Evolutionary conservation across 1,139 yeast species (phyloP).

Genomic region (Yamadazyma trypodendri): DNA sequence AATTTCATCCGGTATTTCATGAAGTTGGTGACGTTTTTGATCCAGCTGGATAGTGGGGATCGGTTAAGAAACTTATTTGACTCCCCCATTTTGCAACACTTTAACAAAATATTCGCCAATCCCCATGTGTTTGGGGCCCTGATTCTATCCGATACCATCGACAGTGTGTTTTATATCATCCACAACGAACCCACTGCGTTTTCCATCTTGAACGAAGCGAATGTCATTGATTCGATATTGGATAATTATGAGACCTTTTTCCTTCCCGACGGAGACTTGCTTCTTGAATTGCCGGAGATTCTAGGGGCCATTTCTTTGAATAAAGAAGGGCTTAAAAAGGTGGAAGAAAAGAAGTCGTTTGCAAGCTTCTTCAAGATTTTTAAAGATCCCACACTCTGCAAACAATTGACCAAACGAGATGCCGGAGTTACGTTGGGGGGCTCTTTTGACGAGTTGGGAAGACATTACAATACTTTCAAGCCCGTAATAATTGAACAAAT

Average conservation of each 20-base stretch:
- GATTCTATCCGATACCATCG: slow-evolving; percentile 63
- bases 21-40: slow-evolving; percentile 62
- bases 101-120: slow-evolving; percentile 60
- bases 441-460: slow-evolving; percentile 74
- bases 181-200: slow-evolving; percentile 93
- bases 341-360: slow-evolving; percentile 49
- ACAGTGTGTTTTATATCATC: slow-evolving; percentile 68
- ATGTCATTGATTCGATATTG: slow-evolving; percentile 65
- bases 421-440: slow-evolving; percentile 57
- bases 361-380: slow-evolving; percentile 53
- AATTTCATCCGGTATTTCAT: slow-evolving; percentile 55
- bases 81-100: slow-evolving; percentile 65
- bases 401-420: slow-evolving; percentile 41
- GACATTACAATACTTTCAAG: slow-evolving; percentile 78
- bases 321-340: slow-evolving; percentile 64
- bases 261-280: slow-evolving; percentile 57
- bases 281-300: slow-evolving; percentile 68
- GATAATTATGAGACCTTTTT: slow-evolving; percentile 52
- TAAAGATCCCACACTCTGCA: slow-evolving; percentile 47
- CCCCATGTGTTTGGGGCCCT: slow-evolving; percentile 68
- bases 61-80: slow-evolving; percentile 83
- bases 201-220: slow-evolving; percentile 76
- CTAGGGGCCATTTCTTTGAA: slow-evolving; percentile 84
- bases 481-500: slow-evolving; percentile 56
- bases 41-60: slow-evolving; percentile 78